phyloP scores from a whole-genome alignment of 2,329 filamentous ascomycete species.

The Thielaviopsis musarum region DNA sequence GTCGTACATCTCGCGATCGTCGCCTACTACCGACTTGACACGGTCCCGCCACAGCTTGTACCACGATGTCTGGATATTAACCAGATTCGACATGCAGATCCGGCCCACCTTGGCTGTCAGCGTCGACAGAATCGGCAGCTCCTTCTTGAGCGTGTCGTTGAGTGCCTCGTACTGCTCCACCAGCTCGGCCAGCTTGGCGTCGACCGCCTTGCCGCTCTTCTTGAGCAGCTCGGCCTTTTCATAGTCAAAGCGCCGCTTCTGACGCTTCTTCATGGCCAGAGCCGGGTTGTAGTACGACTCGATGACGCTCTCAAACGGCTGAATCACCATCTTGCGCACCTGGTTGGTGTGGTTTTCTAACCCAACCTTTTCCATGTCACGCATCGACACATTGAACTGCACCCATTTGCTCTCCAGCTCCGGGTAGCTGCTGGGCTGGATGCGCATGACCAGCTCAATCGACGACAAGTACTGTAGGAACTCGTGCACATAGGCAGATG shows the following conservation, averaged over 20 bases:
- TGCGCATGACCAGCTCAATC: slow-evolving; percentile 65
- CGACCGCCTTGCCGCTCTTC: slow-evolving; percentile 67
- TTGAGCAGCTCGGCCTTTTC: slow-evolving; percentile 64
- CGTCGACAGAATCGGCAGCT: slow-evolving; percentile 68
- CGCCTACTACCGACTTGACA: slow-evolving; percentile 55
- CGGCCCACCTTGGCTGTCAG: slow-evolving; percentile 74
- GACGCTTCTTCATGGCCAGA: slow-evolving; percentile 81
- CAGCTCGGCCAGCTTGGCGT: slow-evolving; percentile 68
- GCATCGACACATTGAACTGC: slow-evolving; percentile 71
- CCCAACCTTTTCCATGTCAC: slow-evolving; percentile 68
- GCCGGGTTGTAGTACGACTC: slow-evolving; percentile 70
- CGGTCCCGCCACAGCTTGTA: slow-evolving; percentile 71
- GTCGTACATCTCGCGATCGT: slow-evolving; percentile 43
- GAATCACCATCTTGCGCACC: slow-evolving; percentile 68
- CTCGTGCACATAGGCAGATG: slow-evolving; percentile 61
- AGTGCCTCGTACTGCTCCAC: slow-evolving; percentile 82
- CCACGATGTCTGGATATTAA: slow-evolving; percentile 73
- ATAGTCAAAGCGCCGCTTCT: slow-evolving; percentile 82
- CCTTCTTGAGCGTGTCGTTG: slow-evolving; percentile 84
- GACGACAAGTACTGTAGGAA: slow-evolving; percentile 67
- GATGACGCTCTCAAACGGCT: slow-evolving; percentile 64
- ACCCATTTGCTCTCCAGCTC: slow-evolving; percentile 92
- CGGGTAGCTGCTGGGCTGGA: slow-evolving; percentile 54
- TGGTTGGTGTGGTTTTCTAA: slow-evolving; percentile 70
- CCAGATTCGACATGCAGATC: slow-evolving; percentile 65